Conservation (phyloP, 257 asterid species). For the Solanum neorickii region DNA sequence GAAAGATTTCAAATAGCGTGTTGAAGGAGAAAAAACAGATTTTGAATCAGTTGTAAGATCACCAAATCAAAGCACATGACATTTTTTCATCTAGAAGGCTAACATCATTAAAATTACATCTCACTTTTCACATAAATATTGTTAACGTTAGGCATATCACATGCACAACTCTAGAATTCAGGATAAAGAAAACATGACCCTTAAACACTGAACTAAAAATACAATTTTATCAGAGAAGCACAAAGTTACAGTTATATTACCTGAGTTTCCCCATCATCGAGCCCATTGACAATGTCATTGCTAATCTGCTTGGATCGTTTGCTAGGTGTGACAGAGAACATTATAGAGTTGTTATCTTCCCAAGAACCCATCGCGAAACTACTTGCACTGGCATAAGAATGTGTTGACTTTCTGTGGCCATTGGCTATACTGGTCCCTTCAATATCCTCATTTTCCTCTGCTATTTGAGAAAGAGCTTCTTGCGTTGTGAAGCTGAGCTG, state of each 20-base stretch:
- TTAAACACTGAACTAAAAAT: neutral
- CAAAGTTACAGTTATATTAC: slow-evolving; percentile 14
- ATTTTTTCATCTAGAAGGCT: neutral
- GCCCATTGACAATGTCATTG: slow-evolving; percentile 9
- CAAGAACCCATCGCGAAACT: slow-evolving; percentile 41
- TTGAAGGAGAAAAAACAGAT: neutral
- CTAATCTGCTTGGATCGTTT: slow-evolving; percentile 22
- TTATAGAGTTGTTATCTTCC: slow-evolving; percentile 36
- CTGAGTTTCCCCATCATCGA: slow-evolving; percentile 49
- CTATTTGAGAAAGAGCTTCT: slow-evolving; percentile 50
- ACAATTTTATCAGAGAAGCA: neutral
- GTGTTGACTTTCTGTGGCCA: slow-evolving; percentile 20
- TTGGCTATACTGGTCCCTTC: slow-evolving; percentile 2
- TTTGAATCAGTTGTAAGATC: neutral
- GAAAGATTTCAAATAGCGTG: neutral
- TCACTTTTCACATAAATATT: neutral
- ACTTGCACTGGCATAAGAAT: slow-evolving; percentile 18
- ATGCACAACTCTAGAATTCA: neutral
- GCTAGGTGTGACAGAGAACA: slow-evolving; percentile 40
- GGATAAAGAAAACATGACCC: neutral
- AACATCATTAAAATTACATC: neutral
- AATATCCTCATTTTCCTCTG: slow-evolving; percentile 34
- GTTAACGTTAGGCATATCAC: neutral
- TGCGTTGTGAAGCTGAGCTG: slow-evolving; percentile 58
- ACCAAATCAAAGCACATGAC: neutral